Conservation (phyloP, 768 basidiomycete species). For the Lactifluus piperatus region DNA sequence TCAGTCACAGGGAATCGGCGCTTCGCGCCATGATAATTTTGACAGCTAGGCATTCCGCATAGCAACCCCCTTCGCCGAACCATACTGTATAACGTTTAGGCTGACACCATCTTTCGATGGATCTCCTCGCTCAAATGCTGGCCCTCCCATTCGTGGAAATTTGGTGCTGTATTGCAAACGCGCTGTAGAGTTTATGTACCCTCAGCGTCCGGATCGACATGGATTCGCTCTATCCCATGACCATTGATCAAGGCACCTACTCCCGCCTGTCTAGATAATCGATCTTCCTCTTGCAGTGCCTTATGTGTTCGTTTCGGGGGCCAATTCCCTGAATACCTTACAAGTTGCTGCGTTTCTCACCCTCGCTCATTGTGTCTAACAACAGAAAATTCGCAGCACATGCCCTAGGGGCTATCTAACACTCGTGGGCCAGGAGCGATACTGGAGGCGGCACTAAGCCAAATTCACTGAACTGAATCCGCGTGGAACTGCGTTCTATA, state of each 20-base stretch:
- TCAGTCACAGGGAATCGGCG: background rate
- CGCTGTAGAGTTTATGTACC: background rate
- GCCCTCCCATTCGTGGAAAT: background rate
- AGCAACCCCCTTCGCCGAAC: background rate
- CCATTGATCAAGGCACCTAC: background rate
- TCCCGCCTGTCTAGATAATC: no score
- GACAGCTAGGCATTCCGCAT: background rate
- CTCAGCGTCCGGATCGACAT: background rate
- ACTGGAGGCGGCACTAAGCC: no score
- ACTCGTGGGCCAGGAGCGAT: no score
- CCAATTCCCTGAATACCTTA: background rate
- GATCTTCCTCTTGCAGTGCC: background rate
- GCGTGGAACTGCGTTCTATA: no score
- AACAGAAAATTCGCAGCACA: background rate
- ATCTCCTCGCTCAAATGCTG: background rate
- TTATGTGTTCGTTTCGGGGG: background rate
- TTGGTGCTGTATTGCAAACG: background rate
- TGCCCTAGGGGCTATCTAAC: background rate
- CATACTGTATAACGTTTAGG: background rate
- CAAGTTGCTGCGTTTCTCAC: background rate
- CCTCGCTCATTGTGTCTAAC: background rate
- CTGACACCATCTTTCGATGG: background rate
- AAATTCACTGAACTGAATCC: no score
- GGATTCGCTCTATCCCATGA: background rate
- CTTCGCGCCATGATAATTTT: background rate